These are phyloP conservation scores for Paradendryphiella salina DNA, from an alignment of 2,329 filamentous ascomycete species.

Conservation along the genomic window DNA sequence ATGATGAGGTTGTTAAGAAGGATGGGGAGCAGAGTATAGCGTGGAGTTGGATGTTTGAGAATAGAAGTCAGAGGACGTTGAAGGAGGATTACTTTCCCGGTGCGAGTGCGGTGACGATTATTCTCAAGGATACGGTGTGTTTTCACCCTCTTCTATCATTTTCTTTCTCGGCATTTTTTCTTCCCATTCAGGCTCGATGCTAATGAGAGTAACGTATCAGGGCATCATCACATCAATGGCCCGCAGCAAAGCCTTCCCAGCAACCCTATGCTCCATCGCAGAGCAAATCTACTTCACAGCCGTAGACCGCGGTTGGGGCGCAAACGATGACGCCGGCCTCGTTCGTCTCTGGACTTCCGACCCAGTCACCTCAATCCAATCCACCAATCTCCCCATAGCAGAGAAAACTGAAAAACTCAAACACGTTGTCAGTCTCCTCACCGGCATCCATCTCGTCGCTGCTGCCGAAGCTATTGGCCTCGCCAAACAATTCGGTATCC, in stretches of 20 bases:
- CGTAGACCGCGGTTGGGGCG: conserved; percentile 60
- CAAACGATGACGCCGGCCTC: conserved; percentile 59
- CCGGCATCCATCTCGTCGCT: conserved; percentile 43
- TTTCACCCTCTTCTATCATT: no score
- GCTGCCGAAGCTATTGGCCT: conserved; percentile 46
- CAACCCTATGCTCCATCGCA: conserved; percentile 63
- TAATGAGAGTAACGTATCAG: conserved; percentile 25
- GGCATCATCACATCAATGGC: conserved; percentile 70
- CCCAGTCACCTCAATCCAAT: conserved; percentile 44
- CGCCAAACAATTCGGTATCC: conserved; percentile 45
- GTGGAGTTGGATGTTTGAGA: conserved; percentile 61
- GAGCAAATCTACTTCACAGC: conserved; percentile 68
- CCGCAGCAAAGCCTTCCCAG: conserved; percentile 60
- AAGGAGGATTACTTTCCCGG: conserved; percentile 55
- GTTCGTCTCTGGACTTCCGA: conserved; percentile 57
- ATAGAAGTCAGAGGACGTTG: conserved; percentile 59
- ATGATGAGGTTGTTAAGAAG: conserved; percentile 51
- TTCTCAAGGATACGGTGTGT: conserved; percentile 52
- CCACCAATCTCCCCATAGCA: conserved; percentile 22
- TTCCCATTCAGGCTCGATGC: neutral
- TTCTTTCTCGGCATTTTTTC: neutral
- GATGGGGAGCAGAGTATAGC: conserved; percentile 38
- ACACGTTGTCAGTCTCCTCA: conserved; percentile 42
- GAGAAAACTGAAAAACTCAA: conserved; percentile 41
- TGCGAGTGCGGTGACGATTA: conserved; percentile 52